These are phyloP conservation scores for Camellia japonica DNA, from an alignment of 148 eudicot species.

Conservation along the genomic window DNA sequence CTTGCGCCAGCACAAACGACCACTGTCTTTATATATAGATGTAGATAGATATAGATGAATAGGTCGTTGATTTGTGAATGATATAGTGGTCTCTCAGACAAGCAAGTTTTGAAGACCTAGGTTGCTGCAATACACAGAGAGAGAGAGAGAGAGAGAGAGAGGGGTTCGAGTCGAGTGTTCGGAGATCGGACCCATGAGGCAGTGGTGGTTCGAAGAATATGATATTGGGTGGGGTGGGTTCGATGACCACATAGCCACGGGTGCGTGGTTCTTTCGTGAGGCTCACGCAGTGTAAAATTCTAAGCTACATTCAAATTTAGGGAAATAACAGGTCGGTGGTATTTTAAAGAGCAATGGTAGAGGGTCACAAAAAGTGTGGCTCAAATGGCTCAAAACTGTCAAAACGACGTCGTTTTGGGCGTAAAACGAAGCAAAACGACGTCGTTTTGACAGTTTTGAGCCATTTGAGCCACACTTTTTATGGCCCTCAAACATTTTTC, in stretches of 20 bases:
- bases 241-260: neutral
- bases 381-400: too few relatives aligned
- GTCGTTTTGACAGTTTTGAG: too few relatives aligned
- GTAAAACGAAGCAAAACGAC: too few relatives aligned
- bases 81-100: neutral
- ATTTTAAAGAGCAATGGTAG: too few relatives aligned
- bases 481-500: too few relatives aligned
- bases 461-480: too few relatives aligned
- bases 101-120: neutral
- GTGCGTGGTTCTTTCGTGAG: neutral
- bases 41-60: neutral
- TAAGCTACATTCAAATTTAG: too few relatives aligned
- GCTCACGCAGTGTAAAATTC: neutral
- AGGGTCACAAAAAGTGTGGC: too few relatives aligned
- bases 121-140: neutral
- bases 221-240: neutral
- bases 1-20: slow-evolving; percentile 7
- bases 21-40: neutral
- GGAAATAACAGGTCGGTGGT: too few relatives aligned
- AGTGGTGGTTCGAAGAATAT: neutral
- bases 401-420: too few relatives aligned
- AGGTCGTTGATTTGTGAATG: neutral
- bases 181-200: neutral
- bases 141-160: neutral
- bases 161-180: neutral